Base-by-base conservation (phyloP, 257 asterid genomes). In the Rubia yunnanensis region DNA sequence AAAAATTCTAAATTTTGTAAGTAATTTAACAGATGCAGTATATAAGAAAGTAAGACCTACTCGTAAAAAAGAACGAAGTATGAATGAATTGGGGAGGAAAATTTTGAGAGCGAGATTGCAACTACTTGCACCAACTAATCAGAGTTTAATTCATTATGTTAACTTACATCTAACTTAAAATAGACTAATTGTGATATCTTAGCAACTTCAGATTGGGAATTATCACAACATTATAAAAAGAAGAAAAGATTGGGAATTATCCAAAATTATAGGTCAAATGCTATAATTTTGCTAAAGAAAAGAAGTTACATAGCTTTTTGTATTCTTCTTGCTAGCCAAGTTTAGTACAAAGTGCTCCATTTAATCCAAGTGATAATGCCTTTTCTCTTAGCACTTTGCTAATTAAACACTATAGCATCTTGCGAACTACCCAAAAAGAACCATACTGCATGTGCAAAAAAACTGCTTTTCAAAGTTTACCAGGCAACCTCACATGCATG, bases 261-360 rank as follows among this genome's bases (percentile, higher is more conserved):
- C 52, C 52, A 44, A 44, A 14, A 44, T 15, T 44, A 44, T 15
- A 44, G 52, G 20, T 44, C 52, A 44, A 39, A 39, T 39, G 48
- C 48, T 39, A 39, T 15, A 11, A n/a, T n/a, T n/a, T n/a, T n/a
- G n/a, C n/a, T n/a, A 17, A 39, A 10, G 48, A 39, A 10, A 11
- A 39, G 48, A 39, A 15, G 14, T 44, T 44, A 44, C 20, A 44
- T 44, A 14, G 4, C 52, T 44, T 44, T 23, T 53, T 70, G 49
- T 61, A 17, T 34, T 56, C 56, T 32, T 65, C 68, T 50, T 70
- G 64, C 13, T 61, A 52, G 39, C 68, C 74, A 70, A 70, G 74
- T 50, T 70, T 70, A 50, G 74, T 50, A 61, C 57, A 56, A 61
- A 61, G 63, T 46, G 59, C 69, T 26, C 31, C 39, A 44, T 14